A percentile compares a stretch with the other conserved stretches of the same genome.
phyloP scores from a whole-genome alignment of 768 basidiomycete genomes.

The Tulasnella sp. region DNA sequence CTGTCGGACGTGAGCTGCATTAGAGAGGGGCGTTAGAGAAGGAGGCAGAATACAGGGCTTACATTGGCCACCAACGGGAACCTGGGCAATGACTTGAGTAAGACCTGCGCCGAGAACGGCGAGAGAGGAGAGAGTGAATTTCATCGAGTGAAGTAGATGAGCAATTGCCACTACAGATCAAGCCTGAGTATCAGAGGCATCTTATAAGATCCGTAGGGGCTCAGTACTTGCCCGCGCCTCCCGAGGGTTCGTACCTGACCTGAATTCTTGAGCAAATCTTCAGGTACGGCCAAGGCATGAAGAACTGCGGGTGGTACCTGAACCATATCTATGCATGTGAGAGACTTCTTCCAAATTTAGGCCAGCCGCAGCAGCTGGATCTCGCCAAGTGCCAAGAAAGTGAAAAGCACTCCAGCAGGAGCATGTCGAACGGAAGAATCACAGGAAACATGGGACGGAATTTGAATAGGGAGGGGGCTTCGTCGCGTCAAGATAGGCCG shows the following conservation, averaged over 20 bases:
- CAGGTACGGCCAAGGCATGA: not conserved
- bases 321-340: not conserved
- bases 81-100: not conserved
- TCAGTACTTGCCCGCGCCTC: not conserved
- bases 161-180: not conserved
- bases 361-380: not conserved
- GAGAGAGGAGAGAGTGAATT: constrained; percentile 7
- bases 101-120: not conserved
- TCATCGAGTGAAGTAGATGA: not conserved
- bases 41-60: not conserved
- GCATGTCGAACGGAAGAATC: not conserved
- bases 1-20: not conserved
- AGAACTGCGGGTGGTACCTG: not conserved
- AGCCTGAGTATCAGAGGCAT: not conserved
- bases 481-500: not conserved
- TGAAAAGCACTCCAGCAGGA: not conserved
- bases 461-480: not conserved
- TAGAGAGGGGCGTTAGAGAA: not conserved
- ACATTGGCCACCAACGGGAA: not conserved
- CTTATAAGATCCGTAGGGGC: not conserved
- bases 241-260: not conserved
- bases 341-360: not conserved
- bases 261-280: not conserved
- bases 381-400: not conserved
- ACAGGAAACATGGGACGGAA: not conserved